Percentiles rank a stretch among this genome's conserved stretches.
Conservation (phyloP, 345 rosid species). For the Hibiscus tridactylites region DNA sequence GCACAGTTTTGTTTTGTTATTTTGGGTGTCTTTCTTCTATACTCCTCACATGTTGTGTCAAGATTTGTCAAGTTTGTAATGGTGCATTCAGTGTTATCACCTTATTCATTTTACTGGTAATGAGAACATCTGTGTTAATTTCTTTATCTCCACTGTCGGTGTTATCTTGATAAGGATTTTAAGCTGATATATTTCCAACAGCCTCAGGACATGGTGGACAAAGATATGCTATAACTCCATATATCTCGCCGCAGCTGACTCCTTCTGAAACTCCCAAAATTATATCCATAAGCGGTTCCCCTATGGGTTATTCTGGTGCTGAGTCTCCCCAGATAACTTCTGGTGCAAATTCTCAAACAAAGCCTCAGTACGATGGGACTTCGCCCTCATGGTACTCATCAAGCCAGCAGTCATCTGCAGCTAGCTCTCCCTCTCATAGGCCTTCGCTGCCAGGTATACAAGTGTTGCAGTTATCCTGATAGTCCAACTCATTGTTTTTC, state of each 20-base stretch:
- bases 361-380: slow-evolving; percentile 39
- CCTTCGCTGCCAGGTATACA: slow-evolving; percentile 26
- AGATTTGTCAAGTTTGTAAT: background rate
- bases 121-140: background rate
- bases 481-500: too few species aligned
- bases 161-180: background rate
- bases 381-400: slow-evolving; percentile 66
- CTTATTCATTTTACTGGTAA: background rate
- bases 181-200: slow-evolving; percentile 17
- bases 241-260: slow-evolving; percentile 72
- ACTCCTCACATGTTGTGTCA: background rate
- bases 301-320: slow-evolving; percentile 57
- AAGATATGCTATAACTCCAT: slow-evolving; percentile 65
- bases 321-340: slow-evolving; percentile 46
- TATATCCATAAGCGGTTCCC: slow-evolving; percentile 56
- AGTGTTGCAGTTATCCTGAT: too few species aligned
- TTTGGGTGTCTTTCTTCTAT: background rate
- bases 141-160: background rate
- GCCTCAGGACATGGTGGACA: slow-evolving; percentile 45
- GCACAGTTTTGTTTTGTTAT: background rate
- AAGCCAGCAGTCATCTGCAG: slow-evolving; percentile 85
- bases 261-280: slow-evolving; percentile 77
- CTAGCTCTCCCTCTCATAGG: slow-evolving; percentile 64
- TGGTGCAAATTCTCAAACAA: slow-evolving; percentile 16
- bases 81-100: too few species aligned